A percentile compares a stretch with the other conserved stretches of the same genome.
Evolutionary conservation across 2,329 filamentous ascomycete genomes (phyloP).

Genomic region (Neofusicoccum kwambonambiense): DNA sequence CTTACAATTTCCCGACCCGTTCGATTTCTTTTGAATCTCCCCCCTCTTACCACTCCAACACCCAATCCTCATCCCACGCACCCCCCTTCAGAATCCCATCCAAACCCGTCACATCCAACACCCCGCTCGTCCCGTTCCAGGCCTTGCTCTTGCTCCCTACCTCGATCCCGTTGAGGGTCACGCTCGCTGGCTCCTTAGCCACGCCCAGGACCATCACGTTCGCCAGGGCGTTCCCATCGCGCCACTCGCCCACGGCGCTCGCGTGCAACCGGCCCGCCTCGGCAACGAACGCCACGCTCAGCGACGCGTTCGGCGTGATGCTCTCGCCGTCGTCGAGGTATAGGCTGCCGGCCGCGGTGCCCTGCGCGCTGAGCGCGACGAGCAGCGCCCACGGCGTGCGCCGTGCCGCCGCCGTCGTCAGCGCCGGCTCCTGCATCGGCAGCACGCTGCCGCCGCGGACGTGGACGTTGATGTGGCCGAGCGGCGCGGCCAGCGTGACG

Average conservation of each 20-base stretch:
- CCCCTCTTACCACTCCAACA: slow-evolving; percentile 49
- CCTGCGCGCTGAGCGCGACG: slow-evolving; percentile 57
- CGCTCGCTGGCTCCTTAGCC: slow-evolving; percentile 32
- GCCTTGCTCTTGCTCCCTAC: slow-evolving; percentile 41
- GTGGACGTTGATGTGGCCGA: slow-evolving; percentile 70
- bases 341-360: slow-evolving; percentile 59
- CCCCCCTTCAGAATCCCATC: slow-evolving; percentile 50
- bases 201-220: slow-evolving; percentile 66
- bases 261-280: slow-evolving; percentile 47
- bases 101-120: slow-evolving; percentile 54
- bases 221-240: slow-evolving; percentile 57
- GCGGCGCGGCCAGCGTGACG: slow-evolving; percentile 59
- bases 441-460: slow-evolving; percentile 67
- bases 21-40: too few species aligned
- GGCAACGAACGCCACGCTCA: slow-evolving; percentile 54
- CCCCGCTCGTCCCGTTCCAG: slow-evolving; percentile 49
- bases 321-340: slow-evolving; percentile 78
- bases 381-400: slow-evolving; percentile 67
- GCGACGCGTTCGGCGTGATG: slow-evolving; percentile 54
- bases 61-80: slow-evolving; percentile 61
- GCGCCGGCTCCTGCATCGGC: slow-evolving; percentile 65
- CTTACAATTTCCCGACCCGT: too few species aligned
- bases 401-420: slow-evolving; percentile 63
- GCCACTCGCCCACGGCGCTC: slow-evolving; percentile 51
- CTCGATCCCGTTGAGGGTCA: slow-evolving; percentile 39